phyloP scores from a whole-genome alignment of 345 rosid species.

The Heritiera fomes region DNA sequence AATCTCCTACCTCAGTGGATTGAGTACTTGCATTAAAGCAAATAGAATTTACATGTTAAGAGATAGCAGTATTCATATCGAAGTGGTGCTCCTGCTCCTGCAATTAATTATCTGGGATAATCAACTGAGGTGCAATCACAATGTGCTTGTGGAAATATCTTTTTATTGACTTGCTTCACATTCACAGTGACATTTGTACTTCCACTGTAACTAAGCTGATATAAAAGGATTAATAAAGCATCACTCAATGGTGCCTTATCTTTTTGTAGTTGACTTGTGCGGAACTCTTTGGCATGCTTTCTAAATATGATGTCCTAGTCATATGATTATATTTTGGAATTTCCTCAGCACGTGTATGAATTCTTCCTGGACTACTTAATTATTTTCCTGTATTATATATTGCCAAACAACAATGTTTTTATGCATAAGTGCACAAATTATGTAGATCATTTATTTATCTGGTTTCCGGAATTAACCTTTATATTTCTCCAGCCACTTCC shows the following conservation, averaged over 20 bases:
- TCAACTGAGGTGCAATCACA: not conserved
- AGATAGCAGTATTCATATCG: not conserved
- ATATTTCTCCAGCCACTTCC: not conserved
- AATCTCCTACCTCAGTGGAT: not conserved
- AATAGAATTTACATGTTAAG: not conserved
- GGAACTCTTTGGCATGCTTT: conserved; percentile 17
- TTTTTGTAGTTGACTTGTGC: conserved; percentile 24
- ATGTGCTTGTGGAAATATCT: conserved; percentile 24
- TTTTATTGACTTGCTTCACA: not conserved
- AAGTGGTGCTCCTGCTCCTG: not conserved
- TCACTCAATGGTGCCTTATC: not conserved
- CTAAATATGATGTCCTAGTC: conserved; percentile 29
- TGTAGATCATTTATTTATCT: not conserved
- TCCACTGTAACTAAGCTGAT: conserved; percentile 22
- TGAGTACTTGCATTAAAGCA: not conserved
- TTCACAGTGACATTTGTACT: conserved; percentile 23
- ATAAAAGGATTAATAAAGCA: not conserved
- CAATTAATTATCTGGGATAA: not conserved
- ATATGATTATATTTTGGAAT: not conserved
- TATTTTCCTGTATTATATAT: too few species aligned
- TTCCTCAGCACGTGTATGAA: conserved; percentile 11
- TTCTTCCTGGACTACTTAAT: not conserved
- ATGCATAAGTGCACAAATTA: not conserved
- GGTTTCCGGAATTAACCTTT: not conserved
- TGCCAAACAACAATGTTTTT: not conserved